Conservation (phyloP, 768 basidiomycete species). For the Hericium erinaceus region DNA sequence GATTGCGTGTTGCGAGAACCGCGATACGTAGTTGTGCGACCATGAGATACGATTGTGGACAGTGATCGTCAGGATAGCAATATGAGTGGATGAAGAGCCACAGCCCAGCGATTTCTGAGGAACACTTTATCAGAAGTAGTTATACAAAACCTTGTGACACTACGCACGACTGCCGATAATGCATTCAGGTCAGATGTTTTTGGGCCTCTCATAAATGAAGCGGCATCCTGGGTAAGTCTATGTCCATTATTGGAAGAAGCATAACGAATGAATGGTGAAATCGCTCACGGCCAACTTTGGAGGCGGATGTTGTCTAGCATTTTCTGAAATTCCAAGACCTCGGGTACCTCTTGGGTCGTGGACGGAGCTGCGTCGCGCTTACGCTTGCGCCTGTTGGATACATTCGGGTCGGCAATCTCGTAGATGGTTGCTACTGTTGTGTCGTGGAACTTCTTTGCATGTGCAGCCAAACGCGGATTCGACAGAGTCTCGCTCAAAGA, state of each 20-base stretch:
- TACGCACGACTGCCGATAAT: conserved; percentile 32
- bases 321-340: conserved; percentile 39
- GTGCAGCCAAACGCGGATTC: conserved; percentile 46
- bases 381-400: conserved; percentile 27
- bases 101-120: conserved; percentile 3
- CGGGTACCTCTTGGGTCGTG: conserved; percentile 30
- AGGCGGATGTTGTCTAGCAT: conserved; percentile 44
- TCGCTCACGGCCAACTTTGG: conserved; percentile 52
- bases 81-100: conserved; percentile 14
- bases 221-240: conserved; percentile 45
- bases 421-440: conserved; percentile 29
- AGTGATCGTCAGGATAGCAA: conserved; percentile 50
- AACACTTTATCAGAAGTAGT: conserved; percentile 4
- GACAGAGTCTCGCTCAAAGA: conserved; percentile 39
- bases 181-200: conserved; percentile 62
- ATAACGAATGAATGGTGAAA: not conserved
- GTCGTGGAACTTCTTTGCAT: conserved; percentile 48
- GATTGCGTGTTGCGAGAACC: conserved; percentile 59
- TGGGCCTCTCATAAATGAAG: conserved; percentile 52
- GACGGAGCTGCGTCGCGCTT: conserved; percentile 26
- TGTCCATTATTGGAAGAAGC: conserved; percentile 3
- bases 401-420: conserved; percentile 23
- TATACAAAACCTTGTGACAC: not conserved
- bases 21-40: conserved; percentile 48
- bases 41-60: conserved; percentile 53